Evolutionary conservation across 1,139 yeast species (phyloP), one percentile per base, ranked within the genome.

Genomic region (Zygotorulaspora mrakii): DNA sequence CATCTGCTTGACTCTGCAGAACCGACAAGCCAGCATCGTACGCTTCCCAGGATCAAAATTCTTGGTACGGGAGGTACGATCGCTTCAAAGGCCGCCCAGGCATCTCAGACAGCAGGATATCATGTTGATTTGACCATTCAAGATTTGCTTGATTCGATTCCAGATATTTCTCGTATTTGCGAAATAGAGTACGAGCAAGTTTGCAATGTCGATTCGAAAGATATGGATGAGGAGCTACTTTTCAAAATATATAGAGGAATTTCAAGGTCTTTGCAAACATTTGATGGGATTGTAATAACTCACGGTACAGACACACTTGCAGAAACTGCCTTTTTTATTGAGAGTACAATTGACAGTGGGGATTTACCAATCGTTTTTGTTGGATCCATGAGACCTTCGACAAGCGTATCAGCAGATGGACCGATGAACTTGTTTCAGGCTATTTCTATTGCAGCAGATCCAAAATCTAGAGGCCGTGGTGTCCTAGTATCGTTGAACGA

Each of bases 31-130:
- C 57, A 35, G 51, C 54, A 35, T 31, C 52, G 35, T 44, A 52
- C 45, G 30, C 43, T 65, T 17, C 70, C 70, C 16, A 59, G 65
- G 26, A 67, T 80, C 36, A 79, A 79, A 50, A 77, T 80, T 16
- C 63, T 80, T 24, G 87, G 85, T 2, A 80, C 87, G 1, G 87
- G 87, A 7, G 87, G 87, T 10, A 80, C 87, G 2, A 80, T 80
- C 50, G 86, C 86, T 1, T 77, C 85, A 1, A 78, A 77, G 53
- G 84, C 83, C 0, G 59, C 67, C 1, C 57, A 69, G 10, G 66
- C 77, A 1, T 70, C 77, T 20, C 77, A 76, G 44, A 79, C 86
- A 2, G 83, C 84, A 1, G 86, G 85, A 1, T 80, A 80, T 55
- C 69, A 76, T 42, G 85, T 80, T 2, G 86, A 78, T 56, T 64